Evolutionary conservation across 2,329 filamentous ascomycete species (phyloP).

Genomic region (Trichoderma breve): DNA sequence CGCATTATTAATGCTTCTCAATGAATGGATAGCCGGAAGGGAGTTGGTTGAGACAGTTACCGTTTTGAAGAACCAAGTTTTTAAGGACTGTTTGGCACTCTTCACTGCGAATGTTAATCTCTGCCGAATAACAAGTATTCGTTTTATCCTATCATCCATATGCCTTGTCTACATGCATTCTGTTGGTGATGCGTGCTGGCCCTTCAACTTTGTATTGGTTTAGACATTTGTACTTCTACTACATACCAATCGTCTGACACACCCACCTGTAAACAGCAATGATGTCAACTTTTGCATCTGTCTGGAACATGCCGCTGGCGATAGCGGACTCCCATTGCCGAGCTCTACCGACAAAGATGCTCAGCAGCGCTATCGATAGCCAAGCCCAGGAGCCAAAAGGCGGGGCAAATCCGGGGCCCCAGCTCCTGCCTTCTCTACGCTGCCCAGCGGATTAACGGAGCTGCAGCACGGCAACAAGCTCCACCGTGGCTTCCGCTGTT

Average conservation of each 20-base stretch:
- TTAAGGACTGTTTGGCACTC: neutral
- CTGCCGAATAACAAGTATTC: neutral
- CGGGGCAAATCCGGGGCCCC: constrained; percentile 14
- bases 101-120: neutral
- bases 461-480: neutral
- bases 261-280: neutral
- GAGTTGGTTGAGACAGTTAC: neutral
- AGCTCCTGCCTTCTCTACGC: neutral
- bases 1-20: neutral
- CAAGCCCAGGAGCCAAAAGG: neutral
- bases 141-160: neutral
- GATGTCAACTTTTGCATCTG: neutral
- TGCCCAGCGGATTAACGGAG: neutral
- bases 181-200: neutral
- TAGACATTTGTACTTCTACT: neutral
- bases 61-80: neutral
- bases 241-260: neutral
- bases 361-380: neutral
- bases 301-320: neutral
- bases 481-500: constrained; percentile 10
- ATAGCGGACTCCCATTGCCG: neutral
- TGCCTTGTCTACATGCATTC: neutral
- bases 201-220: neutral
- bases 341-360: neutral
- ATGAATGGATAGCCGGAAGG: neutral